A percentile compares a stretch with the other conserved stretches of the same genome.
Conservation (phyloP, 2,329 filamentous ascomycete genomes). For the Chrysoporthe puriensis region DNA sequence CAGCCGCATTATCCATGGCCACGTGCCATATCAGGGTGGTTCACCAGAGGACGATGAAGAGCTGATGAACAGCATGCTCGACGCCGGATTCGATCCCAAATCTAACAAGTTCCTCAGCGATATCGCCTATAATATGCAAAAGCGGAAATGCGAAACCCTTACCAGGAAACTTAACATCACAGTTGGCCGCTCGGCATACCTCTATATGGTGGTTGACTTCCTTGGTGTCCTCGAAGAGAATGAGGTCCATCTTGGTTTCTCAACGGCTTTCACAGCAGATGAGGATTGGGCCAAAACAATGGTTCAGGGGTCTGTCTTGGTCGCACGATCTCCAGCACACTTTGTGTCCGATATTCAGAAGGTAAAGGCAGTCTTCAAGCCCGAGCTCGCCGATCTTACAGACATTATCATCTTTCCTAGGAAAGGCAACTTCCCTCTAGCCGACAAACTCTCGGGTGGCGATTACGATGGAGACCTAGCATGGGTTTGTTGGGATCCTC, state of each 20-base stretch:
- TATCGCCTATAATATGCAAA: slow-evolving; percentile 50
- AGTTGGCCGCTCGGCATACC: slow-evolving; percentile 63
- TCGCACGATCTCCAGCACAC: slow-evolving; percentile 71
- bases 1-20: slow-evolving; percentile 44
- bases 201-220: slow-evolving; percentile 73
- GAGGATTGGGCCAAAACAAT: slow-evolving; percentile 57
- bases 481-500: slow-evolving; percentile 75
- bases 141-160: slow-evolving; percentile 56
- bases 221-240: slow-evolving; percentile 60
- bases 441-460: slow-evolving; percentile 73
- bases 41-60: slow-evolving; percentile 56
- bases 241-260: slow-evolving; percentile 72
- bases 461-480: slow-evolving; percentile 83
- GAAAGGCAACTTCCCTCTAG: slow-evolving; percentile 64
- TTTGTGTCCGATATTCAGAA: slow-evolving; percentile 74
- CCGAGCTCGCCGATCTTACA: slow-evolving; percentile 67
- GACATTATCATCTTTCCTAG: slow-evolving; percentile 80
- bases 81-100: slow-evolving; percentile 61
- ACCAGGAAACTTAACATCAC: slow-evolving; percentile 62
- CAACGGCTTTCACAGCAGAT: slow-evolving; percentile 62
- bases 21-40: slow-evolving; percentile 51
- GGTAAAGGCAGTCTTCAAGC: slow-evolving; percentile 61
- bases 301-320: slow-evolving; percentile 62
- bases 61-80: slow-evolving; percentile 57
- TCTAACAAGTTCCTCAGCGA: slow-evolving; percentile 53